Evolutionary conservation across 2,329 filamentous ascomycete species (phyloP).

Genomic region (Chaetomium strumarium): DNA sequence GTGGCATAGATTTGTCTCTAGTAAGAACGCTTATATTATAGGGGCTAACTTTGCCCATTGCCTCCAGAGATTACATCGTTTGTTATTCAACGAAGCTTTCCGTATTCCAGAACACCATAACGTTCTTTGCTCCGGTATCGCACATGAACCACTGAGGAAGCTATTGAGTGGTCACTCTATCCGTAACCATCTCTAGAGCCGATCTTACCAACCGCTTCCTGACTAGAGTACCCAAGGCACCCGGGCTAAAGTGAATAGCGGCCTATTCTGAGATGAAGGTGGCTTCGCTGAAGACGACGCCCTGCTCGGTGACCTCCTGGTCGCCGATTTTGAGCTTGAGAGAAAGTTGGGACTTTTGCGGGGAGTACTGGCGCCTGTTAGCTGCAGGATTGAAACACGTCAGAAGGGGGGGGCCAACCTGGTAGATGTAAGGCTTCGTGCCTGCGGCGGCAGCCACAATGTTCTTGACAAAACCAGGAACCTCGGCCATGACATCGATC

Average conservation of each 20-base stretch:
- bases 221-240: conserved; percentile 18
- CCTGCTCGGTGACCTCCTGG: conserved; percentile 70
- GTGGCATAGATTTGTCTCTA: not conserved
- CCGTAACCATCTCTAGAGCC: conserved; percentile 13
- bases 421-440: conserved; percentile 96
- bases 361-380: conserved; percentile 56
- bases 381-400: not conserved
- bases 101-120: not conserved
- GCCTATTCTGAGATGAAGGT: conserved; percentile 78
- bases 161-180: conserved; percentile 6
- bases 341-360: conserved; percentile 55
- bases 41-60: conserved; percentile 5
- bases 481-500: conserved; percentile 93
- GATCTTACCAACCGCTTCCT: conserved; percentile 12
- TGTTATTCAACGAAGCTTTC: conserved; percentile 8
- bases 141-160: conserved; percentile 4
- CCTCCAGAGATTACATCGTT: conserved; percentile 8
- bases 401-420: conserved; percentile 48
- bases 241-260: not conserved
- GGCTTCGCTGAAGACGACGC: conserved; percentile 76
- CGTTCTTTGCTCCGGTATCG: not conserved
- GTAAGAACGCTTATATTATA: conserved; percentile 12
- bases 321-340: conserved; percentile 84
- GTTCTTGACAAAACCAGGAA: conserved; percentile 91
- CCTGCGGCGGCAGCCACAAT: conserved; percentile 84